Evolutionary conservation across 2,329 filamentous ascomycete species (phyloP).

Genomic region (Botrytis sinoallii): DNA sequence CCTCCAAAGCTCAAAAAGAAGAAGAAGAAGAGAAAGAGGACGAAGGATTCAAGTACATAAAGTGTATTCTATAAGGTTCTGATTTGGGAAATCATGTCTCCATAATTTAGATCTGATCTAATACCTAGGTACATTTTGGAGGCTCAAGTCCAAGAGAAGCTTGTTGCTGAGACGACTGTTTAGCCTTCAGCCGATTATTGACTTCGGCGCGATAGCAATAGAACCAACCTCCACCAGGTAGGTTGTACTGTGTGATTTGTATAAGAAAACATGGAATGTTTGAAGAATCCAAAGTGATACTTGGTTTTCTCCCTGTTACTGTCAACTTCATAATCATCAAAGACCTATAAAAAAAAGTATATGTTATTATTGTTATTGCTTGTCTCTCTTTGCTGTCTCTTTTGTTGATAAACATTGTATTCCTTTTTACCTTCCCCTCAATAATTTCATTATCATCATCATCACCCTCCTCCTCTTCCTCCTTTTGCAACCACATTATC

Average conservation of each 20-base stretch:
- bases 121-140: background rate
- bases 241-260: background rate
- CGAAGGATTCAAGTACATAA: background rate
- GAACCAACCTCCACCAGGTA: background rate
- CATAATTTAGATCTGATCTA: background rate
- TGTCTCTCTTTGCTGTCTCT: slow-evolving; percentile 2
- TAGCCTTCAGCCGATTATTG: slow-evolving; percentile 13
- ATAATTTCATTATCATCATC: background rate
- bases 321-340: background rate
- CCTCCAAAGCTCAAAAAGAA: background rate
- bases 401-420: slow-evolving; percentile 8
- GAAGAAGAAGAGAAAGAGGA: background rate
- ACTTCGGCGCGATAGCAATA: slow-evolving; percentile 5
- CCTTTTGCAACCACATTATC: background rate
- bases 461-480: background rate
- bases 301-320: background rate
- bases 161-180: slow-evolving; percentile 16
- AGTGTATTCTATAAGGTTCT: background rate
- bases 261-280: background rate
- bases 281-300: background rate
- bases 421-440: background rate
- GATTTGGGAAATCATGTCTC: background rate
- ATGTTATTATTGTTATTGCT: background rate
- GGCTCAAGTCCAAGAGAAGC: background rate
- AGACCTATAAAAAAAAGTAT: slow-evolving; percentile 12